A percentile compares a stretch with the other conserved stretches of the same genome.
phyloP scores from a whole-genome alignment of 805 yeast genomes.

The Hyphopichia homilentoma region DNA sequence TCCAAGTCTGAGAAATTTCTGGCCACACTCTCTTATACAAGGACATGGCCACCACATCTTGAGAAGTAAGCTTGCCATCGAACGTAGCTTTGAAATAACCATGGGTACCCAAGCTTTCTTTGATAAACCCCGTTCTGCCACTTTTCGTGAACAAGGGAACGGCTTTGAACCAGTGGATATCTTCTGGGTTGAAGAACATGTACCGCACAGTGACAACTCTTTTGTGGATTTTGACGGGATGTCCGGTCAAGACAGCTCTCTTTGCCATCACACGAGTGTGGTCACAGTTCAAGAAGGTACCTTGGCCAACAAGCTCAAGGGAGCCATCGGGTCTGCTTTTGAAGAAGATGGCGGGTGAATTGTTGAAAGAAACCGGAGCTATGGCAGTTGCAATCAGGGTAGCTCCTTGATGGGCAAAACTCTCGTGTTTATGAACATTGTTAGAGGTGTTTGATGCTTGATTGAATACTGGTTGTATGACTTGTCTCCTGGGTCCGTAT shows the following conservation, averaged over 20 bases:
- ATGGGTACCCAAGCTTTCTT: conserved; percentile 95
- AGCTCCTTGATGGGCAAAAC: conserved; percentile 74
- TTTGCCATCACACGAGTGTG: conserved; percentile 81
- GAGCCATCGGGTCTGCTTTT: conserved; percentile 50
- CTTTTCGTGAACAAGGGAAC: conserved; percentile 89
- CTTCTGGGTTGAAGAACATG: conserved; percentile 94
- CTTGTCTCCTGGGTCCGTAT: conserved; percentile 88
- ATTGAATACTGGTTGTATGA: conserved; percentile 78
- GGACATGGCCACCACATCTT: conserved; percentile 92
- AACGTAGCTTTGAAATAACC: conserved; percentile 96
- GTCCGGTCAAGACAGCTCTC: conserved; percentile 87
- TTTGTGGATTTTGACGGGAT: conserved; percentile 93
- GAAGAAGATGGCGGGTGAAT: conserved; percentile 82
- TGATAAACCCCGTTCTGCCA: conserved; percentile 93
- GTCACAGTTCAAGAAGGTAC: conserved; percentile 84
- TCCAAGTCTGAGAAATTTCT: conserved; percentile 34
- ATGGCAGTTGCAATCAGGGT: conserved; percentile 76
- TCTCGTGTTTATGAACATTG: conserved; percentile 82
- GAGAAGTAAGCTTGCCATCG: conserved; percentile 85
- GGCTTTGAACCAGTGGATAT: conserved; percentile 83
- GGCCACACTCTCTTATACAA: conserved; percentile 96
- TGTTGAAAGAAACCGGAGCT: conserved; percentile 81
- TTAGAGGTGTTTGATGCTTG: conserved; percentile 73
- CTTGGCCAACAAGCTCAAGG: conserved; percentile 78
- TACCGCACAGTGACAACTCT: conserved; percentile 87